Percentiles rank a stretch among this genome's conserved stretches.
phyloP scores from a whole-genome alignment of 83 land plant genomes.

The Picea mariana region DNA sequence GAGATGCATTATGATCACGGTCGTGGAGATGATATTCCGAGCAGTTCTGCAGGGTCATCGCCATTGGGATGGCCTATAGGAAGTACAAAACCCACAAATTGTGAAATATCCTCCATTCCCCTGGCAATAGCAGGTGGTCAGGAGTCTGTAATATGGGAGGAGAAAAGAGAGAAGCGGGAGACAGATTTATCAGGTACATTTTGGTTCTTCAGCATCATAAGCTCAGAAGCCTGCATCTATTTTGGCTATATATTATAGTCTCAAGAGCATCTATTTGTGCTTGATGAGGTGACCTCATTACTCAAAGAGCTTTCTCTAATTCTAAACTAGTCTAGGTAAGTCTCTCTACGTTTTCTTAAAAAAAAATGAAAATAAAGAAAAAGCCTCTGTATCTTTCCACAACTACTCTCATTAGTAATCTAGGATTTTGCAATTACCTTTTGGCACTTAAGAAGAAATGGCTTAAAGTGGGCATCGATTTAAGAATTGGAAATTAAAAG shows the following conservation, averaged over 20 bases:
- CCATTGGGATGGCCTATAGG: conserved; percentile 29
- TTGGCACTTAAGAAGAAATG: background rate
- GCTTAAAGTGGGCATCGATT: background rate
- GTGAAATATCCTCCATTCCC: conserved; percentile 11
- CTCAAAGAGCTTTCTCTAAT: background rate
- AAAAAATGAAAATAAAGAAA: no score
- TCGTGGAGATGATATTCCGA: conserved; percentile 37
- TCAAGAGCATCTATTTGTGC: background rate
- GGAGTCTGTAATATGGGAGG: conserved; percentile 19
- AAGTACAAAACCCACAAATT: conserved; percentile 16
- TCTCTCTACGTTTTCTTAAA: background rate
- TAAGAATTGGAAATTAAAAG: background rate
- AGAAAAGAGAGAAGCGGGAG: conserved; percentile 23
- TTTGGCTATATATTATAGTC: background rate
- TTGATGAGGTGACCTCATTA: no score
- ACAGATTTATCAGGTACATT: conserved; percentile 18
- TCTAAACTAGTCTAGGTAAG: background rate
- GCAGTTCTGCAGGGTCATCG: conserved; percentile 35
- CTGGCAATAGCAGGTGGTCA: conserved; percentile 11
- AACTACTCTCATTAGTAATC: background rate
- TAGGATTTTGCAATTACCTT: background rate
- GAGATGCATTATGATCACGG: background rate
- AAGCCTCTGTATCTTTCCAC: background rate
- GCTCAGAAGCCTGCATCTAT: background rate
- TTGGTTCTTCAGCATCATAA: background rate